Evolutionary conservation across 345 rosid genomes (phyloP).

Genomic region (Acer saccharum): DNA sequence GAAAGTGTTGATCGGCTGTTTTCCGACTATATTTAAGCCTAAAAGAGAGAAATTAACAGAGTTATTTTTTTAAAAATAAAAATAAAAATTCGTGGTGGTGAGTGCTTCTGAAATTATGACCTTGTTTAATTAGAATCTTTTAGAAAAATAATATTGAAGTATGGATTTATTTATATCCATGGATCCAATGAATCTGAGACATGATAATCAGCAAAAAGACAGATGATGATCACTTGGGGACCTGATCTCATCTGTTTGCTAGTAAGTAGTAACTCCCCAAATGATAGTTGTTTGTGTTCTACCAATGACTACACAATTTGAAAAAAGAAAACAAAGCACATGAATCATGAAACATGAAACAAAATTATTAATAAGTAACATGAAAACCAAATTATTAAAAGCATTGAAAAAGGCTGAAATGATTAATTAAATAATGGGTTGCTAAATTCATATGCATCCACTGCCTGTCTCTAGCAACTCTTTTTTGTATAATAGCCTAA

Average conservation of each 20-base stretch:
- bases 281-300: background rate
- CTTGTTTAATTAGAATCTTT: background rate
- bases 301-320: background rate
- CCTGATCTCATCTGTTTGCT: background rate
- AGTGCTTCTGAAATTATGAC: background rate
- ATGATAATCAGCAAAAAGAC: background rate
- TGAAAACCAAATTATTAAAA: background rate
- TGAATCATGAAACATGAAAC: background rate
- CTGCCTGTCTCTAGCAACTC: background rate
- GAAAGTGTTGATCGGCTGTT: too few relatives aligned
- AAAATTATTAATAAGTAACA: background rate
- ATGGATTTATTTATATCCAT: background rate
- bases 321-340: background rate
- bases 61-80: too few relatives aligned
- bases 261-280: background rate
- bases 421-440: background rate
- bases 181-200: conserved; percentile 5
- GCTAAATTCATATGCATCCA: background rate
- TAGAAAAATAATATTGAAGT: background rate
- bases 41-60: background rate
- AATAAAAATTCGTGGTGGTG: background rate
- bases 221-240: background rate
- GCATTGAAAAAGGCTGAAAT: background rate
- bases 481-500: background rate
- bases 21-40: too few relatives aligned